Conservation (phyloP, 1,139 yeast species). For the Zygosaccharomyces sapae region DNA sequence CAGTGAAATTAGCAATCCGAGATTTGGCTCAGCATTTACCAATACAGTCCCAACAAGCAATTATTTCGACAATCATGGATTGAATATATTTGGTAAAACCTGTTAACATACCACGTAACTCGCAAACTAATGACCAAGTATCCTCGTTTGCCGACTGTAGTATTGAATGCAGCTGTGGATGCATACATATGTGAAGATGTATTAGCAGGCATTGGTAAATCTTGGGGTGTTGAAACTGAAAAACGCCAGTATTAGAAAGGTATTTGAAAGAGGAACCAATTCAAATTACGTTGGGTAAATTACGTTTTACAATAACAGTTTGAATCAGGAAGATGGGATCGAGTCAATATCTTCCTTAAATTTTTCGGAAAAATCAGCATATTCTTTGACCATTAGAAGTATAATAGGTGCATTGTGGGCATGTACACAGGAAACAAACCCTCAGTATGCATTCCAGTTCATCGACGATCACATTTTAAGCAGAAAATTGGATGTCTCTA, state of each 20-base stretch:
- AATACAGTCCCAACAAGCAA: conserved; percentile 40
- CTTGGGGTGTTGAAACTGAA: conserved; percentile 90
- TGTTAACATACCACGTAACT: conserved; percentile 70
- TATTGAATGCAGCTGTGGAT: conserved; percentile 69
- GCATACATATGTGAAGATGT: conserved; percentile 66
- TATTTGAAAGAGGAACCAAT: conserved; percentile 67
- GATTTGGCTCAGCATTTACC: conserved; percentile 19
- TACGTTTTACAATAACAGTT: conserved; percentile 45
- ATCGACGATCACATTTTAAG: conserved; percentile 70
- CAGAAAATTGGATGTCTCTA: conserved; percentile 66
- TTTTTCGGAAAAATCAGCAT: conserved; percentile 34
- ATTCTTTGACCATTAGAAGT: conserved; percentile 62
- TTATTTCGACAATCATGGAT: conserved; percentile 71
- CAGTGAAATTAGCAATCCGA: conserved; percentile 13
- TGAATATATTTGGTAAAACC: conserved; percentile 75
- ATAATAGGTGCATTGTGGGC: conserved; percentile 68
- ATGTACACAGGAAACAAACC: conserved; percentile 39
- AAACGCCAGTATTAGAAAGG: conserved; percentile 59
- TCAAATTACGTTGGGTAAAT: conserved; percentile 58
- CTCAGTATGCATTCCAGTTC: conserved; percentile 55
- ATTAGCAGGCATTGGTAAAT: conserved; percentile 58
- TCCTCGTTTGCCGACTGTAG: conserved; percentile 84
- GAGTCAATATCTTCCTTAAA: conserved; percentile 24
- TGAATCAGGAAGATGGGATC: conserved; percentile 31
- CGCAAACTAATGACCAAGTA: conserved; percentile 70